Base-by-base conservation (phyloP, 805 yeast species). In the Wickerhamiella qilinensis region DNA sequence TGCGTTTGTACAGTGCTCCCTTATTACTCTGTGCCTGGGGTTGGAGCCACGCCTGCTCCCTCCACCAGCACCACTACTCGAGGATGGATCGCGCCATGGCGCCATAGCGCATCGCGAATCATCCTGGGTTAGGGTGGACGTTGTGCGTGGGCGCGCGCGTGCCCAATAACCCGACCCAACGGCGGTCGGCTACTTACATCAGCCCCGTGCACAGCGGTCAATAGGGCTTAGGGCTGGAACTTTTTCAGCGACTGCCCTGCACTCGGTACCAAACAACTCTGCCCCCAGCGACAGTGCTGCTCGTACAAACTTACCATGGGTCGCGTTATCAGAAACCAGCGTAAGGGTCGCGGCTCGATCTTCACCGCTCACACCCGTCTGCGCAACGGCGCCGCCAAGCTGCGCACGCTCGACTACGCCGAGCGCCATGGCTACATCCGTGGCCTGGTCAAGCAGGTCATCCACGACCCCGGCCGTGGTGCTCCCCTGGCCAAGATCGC, bases 391-490 rank as follows among this genome's bases (percentile, higher is more conserved):
- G 97, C 98, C 67, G 98, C 98, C 67, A 88, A 88, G 83, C 79
- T 88, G 69, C 84, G 98, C 80, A 81, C 94, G 66, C 79, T 88
- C 68, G 97, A 91, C 72, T 88, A 76, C 63, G 93, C 97, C 69
- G 98, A 91, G 76, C 88, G 94, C 68, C 95, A 88, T 69, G 98
- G 98, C 65, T 91, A 91, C 86, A 79, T 88, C 63, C 93, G 97
- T 72, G 98, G 98, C 73, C 76, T 91, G 56, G 98, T 88, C 60
- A 88, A 86, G 80, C 88, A 81, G 69, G 91, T 88, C 70, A 73
- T 91, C 70, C 98, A 88, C 75, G 98, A 88, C 65, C 91, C 98
- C 64, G 98, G 98, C 68, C 79, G 98, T 71, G 98, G 98, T 76
- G 98, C 98, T 69, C 98, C 98, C 65, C 78, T 88, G 65, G 98